Evolutionary conservation across 352 stramenopile genomes (phyloP), one percentile per base, ranked within the genome.

Genomic region (Aphanomyces euteiches): DNA sequence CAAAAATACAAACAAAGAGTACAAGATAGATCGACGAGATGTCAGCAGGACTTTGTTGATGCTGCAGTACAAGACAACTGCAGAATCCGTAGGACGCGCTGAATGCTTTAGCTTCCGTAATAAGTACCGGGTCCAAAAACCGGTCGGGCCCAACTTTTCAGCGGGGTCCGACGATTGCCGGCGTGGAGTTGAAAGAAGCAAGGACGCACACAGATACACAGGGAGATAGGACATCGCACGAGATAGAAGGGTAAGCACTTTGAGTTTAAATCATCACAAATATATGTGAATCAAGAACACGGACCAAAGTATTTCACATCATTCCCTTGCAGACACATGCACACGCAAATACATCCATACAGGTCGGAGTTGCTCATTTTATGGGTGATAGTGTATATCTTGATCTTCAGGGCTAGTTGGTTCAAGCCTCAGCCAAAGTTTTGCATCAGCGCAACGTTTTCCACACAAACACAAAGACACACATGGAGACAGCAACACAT

Each of bases 361-460:
- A 64, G 38, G 65, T 28, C 28, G 28, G 72, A 73, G 89, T 81
- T 74, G 87, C 87, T 95, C 87, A 95, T 90, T 91, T 93, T 93
- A 95, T 95, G 87, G 87, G 87, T 95, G 87, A 95, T 95, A 92
- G 85, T 95, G 85, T 92, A 90, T 85, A 87, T 93, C 92, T 72
- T 78, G 91, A 64, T 92, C 87, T 82, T 90, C 87, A 95, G 69
- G 84, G 85, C 87, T 95, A 93, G 87, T 95, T 95, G 87, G 87
- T 95, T 78, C 85, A 95, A 95, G 87, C 87, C 87, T 87, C 79
- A 83, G 90, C 78, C 88, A 84, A 77, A 69, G 73, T 56, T 67
- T 89, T 92, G 90, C 86, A 92, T 94, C 86, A 92, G 92, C 68
- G 86, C 86, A 88, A 76, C 77, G 21, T 37, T 36, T 12, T 73